Conservation (phyloP, 495 filamentous ascomycete genomes). For the Podospora bellae-mahoneyi region DNA sequence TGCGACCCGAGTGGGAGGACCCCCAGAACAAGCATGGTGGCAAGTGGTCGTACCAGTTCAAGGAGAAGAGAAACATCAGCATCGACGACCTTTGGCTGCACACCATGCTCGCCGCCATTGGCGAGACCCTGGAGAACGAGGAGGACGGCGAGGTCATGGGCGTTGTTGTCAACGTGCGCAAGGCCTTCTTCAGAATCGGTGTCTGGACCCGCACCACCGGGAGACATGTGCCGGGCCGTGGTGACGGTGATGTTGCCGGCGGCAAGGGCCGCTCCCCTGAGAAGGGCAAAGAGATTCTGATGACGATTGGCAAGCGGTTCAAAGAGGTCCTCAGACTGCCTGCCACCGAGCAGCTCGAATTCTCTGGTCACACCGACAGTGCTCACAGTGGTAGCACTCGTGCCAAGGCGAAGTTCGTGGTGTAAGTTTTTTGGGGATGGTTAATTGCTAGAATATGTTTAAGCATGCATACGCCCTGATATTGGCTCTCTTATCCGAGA, state of each 20-base stretch:
- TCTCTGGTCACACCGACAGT: constrained; percentile 92
- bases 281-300: constrained; percentile 77
- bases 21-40: constrained; percentile 97
- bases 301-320: constrained; percentile 80
- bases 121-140: constrained; percentile 93
- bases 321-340: constrained; percentile 83
- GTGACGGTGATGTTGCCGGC: constrained; percentile 62
- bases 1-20: constrained; percentile 98
- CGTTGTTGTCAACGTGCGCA: constrained; percentile 97
- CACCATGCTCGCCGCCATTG: constrained; percentile 92
- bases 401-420: constrained; percentile 89
- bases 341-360: constrained; percentile 75
- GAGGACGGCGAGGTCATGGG: constrained; percentile 98
- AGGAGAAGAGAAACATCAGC: constrained; percentile 81
- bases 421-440: constrained; percentile 45
- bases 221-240: constrained; percentile 71
- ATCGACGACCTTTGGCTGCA: constrained; percentile 98
- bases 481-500: neutral
- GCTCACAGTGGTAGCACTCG: constrained; percentile 89
- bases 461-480: neutral
- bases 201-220: constrained; percentile 89
- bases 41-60: constrained; percentile 97
- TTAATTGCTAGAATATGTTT: neutral
- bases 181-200: constrained; percentile 94
- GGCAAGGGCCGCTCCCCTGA: constrained; percentile 68